Base-by-base conservation (phyloP, 768 basidiomycete genomes). In the Pholiota microspora region DNA sequence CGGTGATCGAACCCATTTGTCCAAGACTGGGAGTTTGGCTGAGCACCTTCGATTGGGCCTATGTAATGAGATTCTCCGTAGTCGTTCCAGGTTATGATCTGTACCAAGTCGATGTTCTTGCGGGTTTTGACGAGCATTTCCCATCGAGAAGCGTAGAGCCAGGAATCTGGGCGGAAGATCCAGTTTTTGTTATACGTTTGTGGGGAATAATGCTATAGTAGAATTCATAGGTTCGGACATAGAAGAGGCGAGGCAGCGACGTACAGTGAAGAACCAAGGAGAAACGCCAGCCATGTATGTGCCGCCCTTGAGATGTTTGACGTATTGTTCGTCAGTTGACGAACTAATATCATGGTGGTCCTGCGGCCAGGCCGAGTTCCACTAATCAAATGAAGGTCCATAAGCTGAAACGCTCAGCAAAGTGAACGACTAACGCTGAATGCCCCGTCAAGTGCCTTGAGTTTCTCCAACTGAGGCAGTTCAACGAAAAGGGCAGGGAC, bases 61-160 rank as follows among this genome's bases (percentile, higher is more conserved):
- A 90, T 67, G 65, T 90, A 90, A 63, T 88, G 85, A n/a, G 81
- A 83, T 68, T 88, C 86, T 61, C 85, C 84, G 59, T 77, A 87
- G 64, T 87, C 82, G 68, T 88, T 87, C 85, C 84, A 88, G 34
- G 78, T 81, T 49, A 84, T 72, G 58, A 85, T 68, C 64, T 86
- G 78, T 16, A 75, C 77, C 47, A 83, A 56, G 45, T 64, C 64
- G 7, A 70, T 57, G 10, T 51, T 53, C 7, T 74, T 67, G 25
- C 83, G 75, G 61, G 80, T 73, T 25, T 64, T 62, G 55, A 84
- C 72, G 29, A 86, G 61, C 40, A 75, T 68, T 59, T 86, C 83
- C 85, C 84, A 86, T 59, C 85, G 77, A 7, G 68, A 62, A 18
- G 73, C 68, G 64, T 83, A 77, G 24, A 82, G 73, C 73, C 81